These are phyloP conservation scores for Cladophialophora psammophila DNA, from an alignment of 2,329 filamentous ascomycete species.

Conservation along the genomic window DNA sequence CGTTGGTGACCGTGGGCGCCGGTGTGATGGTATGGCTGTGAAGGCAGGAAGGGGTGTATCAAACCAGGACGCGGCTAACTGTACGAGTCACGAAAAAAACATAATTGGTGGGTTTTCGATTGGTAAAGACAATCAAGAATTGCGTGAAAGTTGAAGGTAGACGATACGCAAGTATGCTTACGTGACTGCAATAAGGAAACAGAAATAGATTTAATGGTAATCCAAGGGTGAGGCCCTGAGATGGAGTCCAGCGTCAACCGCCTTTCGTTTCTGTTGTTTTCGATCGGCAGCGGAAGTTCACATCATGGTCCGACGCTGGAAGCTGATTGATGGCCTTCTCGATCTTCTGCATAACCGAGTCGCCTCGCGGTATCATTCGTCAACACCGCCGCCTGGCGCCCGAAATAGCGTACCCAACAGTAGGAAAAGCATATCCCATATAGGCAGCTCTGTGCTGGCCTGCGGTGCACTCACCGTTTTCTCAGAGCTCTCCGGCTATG, in stretches of 20 bases:
- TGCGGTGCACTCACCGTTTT: neutral
- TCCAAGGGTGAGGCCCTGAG: neutral
- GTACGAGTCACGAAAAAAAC: constrained; percentile 28
- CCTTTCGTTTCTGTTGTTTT: neutral
- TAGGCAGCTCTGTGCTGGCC: neutral
- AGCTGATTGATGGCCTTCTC: neutral
- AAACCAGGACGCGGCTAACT: neutral
- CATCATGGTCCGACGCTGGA: neutral
- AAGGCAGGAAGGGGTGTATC: neutral
- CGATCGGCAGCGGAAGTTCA: neutral
- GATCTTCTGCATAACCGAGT: neutral
- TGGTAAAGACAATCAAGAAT: constrained; percentile 12
- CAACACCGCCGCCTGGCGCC: neutral
- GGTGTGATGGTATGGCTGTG: constrained; percentile 35
- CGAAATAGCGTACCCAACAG: neutral
- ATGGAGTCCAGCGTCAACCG: neutral
- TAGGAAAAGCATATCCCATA: neutral
- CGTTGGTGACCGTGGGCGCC: constrained; percentile 35
- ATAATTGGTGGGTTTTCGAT: constrained; percentile 24
- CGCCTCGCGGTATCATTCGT: neutral
- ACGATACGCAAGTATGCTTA: constrained; percentile 13
- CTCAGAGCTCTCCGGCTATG: neutral
- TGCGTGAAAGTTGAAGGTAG: neutral
- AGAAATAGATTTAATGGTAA: constrained; percentile 4
- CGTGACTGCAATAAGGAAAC: constrained; percentile 1